Evolutionary conservation across 495 filamentous ascomycete genomes (phyloP), one percentile per base, ranked within the genome.

Genomic region (Penicillium coffeae): DNA sequence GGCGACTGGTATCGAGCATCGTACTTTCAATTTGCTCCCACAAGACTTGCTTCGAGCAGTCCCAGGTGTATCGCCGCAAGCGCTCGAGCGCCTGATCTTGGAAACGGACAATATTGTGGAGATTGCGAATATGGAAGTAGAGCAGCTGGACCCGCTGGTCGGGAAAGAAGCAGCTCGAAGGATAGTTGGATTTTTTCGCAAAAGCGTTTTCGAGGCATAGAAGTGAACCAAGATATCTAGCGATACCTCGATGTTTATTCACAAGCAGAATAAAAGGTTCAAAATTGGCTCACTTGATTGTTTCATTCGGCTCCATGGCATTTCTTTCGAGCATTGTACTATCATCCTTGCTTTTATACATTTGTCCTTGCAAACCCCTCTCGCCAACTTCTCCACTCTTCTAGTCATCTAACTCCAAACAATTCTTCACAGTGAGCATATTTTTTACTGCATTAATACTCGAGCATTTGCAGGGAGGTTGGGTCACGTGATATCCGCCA

Each of bases 11-110:
- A 68, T 76, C 54, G 65, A 78, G 51, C 62, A 70, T 51, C 70
- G 78, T 37, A 77, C 61, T 18, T 86, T 86, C 58, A 86, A 82
- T 51, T 80, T 80, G 51, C 71, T 79, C 18, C 80, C 85, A 7
- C 82, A 90, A 69, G 94, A 98, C 65, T 95, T 98, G 88, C 64
- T 98, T 47, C 73, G 86, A 8, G 76, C 79, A 4, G 83, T 97
- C 2, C 94, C 93, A 0, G 93, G 94, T 0, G 80, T 97, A n/a
- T 92, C 81, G 38, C 80, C 80, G 0, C 84, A 87, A 63, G 89
- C 86, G 47, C 68, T 91, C 16, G 78, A 79, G 52, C 79, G 79
- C 43, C 51, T 98, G 30, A 81, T 84, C 19, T 52, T 88, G 8
- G 81, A 90, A 59, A 81, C 85, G 46, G 85, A 83, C 36, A 94